These are phyloP conservation scores for Metrosideros polymorpha DNA, from an alignment of 441 rosid species.

Conservation along the genomic window DNA sequence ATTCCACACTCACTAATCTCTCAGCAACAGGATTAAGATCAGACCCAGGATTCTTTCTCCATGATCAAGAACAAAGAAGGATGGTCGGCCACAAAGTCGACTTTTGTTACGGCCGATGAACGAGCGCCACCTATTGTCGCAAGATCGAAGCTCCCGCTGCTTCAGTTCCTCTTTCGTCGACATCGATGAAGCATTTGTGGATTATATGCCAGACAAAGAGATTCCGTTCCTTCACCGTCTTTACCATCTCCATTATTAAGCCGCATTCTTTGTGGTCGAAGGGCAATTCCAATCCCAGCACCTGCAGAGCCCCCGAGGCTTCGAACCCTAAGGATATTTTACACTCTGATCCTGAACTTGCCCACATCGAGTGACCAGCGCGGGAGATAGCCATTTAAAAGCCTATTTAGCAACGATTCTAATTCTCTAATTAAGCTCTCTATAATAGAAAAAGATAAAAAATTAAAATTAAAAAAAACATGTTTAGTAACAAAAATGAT, in stretches of 20 bases:
- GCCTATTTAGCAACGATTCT: no score
- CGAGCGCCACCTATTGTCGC: neutral
- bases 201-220: constrained; percentile 46
- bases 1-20: neutral
- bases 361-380: constrained; percentile 25
- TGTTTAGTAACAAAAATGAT: no score
- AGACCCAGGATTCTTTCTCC: constrained; percentile 58
- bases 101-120: neutral
- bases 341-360: constrained; percentile 42
- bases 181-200: constrained; percentile 70
- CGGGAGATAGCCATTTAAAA: constrained; percentile 44
- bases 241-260: constrained; percentile 59
- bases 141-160: constrained; percentile 56
- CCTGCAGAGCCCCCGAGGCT: constrained; percentile 46
- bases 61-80: constrained; percentile 62
- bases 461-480: no score
- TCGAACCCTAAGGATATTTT: constrained; percentile 58
- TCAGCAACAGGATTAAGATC: constrained; percentile 41
- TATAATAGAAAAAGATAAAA: no score
- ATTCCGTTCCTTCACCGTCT: constrained; percentile 29
- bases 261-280: constrained; percentile 31
- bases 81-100: constrained; percentile 70
- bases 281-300: constrained; percentile 48
- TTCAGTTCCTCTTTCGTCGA: constrained; percentile 73
- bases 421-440: no score